Percentiles rank a stretch among this genome's conserved stretches.
Evolutionary conservation across 768 basidiomycete species (phyloP).

Genomic region (Agaricus subrufescens): DNA sequence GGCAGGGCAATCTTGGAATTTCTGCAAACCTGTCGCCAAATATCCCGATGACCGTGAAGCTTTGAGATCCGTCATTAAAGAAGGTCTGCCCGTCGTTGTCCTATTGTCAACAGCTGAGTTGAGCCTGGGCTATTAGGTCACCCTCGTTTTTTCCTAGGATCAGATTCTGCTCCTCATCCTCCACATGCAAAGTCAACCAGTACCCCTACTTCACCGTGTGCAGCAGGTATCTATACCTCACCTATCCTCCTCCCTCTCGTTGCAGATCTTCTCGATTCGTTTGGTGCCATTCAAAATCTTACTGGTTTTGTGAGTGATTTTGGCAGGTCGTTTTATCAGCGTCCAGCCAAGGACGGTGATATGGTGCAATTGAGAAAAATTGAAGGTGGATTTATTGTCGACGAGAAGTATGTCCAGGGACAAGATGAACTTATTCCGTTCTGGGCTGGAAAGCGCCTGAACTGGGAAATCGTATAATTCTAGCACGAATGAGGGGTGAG

Average conservation of each 20-base stretch:
- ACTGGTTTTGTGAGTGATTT: constrained; percentile 73
- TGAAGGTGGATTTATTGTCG: constrained; percentile 32
- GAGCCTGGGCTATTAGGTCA: constrained; percentile 48
- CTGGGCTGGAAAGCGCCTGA: constrained; percentile 77
- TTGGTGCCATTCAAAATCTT: constrained; percentile 79
- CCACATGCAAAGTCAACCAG: constrained; percentile 62
- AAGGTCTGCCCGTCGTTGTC: constrained; percentile 42
- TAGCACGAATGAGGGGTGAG: neutral
- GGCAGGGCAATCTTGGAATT: constrained; percentile 93
- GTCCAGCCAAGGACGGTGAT: constrained; percentile 23
- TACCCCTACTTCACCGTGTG: constrained; percentile 70
- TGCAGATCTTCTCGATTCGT: constrained; percentile 83
- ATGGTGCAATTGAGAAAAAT: constrained; percentile 41
- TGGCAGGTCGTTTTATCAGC: constrained; percentile 78
- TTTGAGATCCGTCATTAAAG: constrained; percentile 66
- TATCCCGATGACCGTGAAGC: constrained; percentile 89
- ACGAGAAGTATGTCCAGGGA: constrained; percentile 42
- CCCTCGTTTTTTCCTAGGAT: constrained; percentile 95
- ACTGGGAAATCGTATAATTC: constrained; percentile 54
- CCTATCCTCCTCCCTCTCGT: constrained; percentile 88
- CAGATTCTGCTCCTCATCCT: constrained; percentile 94
- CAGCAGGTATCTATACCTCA: constrained; percentile 95
- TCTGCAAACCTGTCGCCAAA: constrained; percentile 98
- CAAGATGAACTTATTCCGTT: constrained; percentile 71
- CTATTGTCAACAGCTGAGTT: neutral